These are phyloP conservation scores for Botrytis galanthina DNA, from an alignment of 2,329 filamentous ascomycete species.

Conservation along the genomic window DNA sequence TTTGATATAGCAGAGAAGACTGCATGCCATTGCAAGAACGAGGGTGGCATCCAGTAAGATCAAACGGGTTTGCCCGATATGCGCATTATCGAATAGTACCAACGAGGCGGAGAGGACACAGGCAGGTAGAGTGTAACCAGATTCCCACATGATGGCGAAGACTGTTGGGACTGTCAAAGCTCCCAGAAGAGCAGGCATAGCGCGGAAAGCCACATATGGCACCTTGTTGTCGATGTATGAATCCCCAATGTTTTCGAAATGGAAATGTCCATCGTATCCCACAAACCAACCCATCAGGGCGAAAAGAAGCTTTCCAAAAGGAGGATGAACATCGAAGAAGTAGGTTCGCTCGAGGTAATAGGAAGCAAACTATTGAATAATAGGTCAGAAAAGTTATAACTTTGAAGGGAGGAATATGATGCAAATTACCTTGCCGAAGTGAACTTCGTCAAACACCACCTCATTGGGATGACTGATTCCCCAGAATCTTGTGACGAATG, in stretches of 20 bases:
- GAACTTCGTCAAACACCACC: constrained; percentile 98
- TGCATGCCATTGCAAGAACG: constrained; percentile 94
- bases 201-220: constrained; percentile 92
- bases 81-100: constrained; percentile 93
- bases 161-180: constrained; percentile 90
- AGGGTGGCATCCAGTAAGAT: constrained; percentile 94
- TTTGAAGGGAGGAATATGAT: neutral
- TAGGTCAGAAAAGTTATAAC: constrained; percentile 19
- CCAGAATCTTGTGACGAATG: constrained; percentile 92
- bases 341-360: constrained; percentile 94
- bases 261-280: constrained; percentile 93
- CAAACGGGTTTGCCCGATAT: constrained; percentile 92
- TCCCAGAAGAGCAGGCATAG: constrained; percentile 87
- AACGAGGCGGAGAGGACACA: constrained; percentile 83
- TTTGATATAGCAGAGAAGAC: constrained; percentile 88
- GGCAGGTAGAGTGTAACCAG: constrained; percentile 91
- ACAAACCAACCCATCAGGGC: constrained; percentile 96
- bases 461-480: constrained; percentile 93
- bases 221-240: constrained; percentile 97
- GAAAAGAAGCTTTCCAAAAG: constrained; percentile 96
- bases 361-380: constrained; percentile 59
- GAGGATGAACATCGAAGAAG: constrained; percentile 99
- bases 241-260: constrained; percentile 99
- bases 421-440: constrained; percentile 87
- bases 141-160: constrained; percentile 99